A percentile compares a stretch with the other conserved stretches of the same genome.
Evolutionary conservation across 768 basidiomycete species (phyloP).

Genomic region (Boletellus ananiceps): DNA sequence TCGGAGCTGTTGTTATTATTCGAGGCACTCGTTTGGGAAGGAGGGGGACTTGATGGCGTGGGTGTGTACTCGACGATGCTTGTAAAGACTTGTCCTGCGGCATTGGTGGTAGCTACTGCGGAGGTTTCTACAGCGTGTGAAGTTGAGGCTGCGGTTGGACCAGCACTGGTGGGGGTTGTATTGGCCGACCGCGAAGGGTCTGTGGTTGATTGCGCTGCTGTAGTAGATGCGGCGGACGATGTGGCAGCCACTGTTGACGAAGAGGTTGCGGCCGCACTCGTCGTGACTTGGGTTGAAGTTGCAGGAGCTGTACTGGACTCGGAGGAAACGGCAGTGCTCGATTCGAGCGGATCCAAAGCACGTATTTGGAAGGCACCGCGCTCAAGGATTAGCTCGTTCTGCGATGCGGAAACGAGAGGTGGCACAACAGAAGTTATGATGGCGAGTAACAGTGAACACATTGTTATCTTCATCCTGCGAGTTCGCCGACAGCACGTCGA

Average conservation of each 20-base stretch:
- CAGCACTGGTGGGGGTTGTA: neutral
- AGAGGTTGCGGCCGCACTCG: neutral
- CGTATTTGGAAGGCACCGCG: slow-evolving; percentile 16
- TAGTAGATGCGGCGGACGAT: slow-evolving; percentile 7
- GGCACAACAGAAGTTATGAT: slow-evolving; percentile 24
- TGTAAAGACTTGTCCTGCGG: slow-evolving; percentile 29
- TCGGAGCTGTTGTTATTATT: slow-evolving; percentile 11
- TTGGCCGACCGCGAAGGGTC: neutral
- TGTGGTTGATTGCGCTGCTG: neutral
- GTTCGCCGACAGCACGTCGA: slow-evolving; percentile 6
- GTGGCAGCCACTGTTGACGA: slow-evolving; percentile 8
- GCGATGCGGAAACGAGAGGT: slow-evolving; percentile 24
- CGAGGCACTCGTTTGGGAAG: slow-evolving; percentile 21
- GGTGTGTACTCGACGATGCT: slow-evolving; percentile 14
- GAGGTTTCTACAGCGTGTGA: neutral
- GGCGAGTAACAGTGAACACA: slow-evolving; percentile 26
- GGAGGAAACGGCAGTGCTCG: neutral
- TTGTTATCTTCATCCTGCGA: slow-evolving; percentile 22
- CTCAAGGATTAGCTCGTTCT: slow-evolving; percentile 13
- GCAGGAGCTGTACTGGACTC: neutral
- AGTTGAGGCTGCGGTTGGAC: slow-evolving; percentile 3
- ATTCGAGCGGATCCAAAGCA: neutral
- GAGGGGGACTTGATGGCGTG: slow-evolving; percentile 21
- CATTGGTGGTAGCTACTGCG: slow-evolving; percentile 15
- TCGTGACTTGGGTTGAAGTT: slow-evolving; percentile 2